Evolutionary conservation across 1,284 basidiomycete genomes (phyloP), one percentile per base, ranked within the genome.

Genomic region (Cutaneotrichosporon dermatis): DNA sequence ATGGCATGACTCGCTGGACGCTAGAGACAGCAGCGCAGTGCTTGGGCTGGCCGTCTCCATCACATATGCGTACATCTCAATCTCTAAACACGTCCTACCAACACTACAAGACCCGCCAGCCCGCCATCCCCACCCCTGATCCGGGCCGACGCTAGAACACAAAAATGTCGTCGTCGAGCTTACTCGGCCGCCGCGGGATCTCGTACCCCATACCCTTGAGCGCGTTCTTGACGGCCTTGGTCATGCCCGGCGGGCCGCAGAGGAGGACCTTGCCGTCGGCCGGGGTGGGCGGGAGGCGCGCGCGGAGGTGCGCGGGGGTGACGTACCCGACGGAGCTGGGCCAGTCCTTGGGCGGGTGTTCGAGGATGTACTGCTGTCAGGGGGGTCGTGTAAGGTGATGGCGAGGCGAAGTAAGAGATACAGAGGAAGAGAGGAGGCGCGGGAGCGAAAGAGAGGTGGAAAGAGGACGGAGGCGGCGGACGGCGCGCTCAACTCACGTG

Each of bases 181-280:
- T 95, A 82, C 89, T 92, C 76, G 46, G 46, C 11, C 46, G 46
- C 8, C 88, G 84, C 11, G 95, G 90, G 48, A 86, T 84, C 51
- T 90, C 86, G 81, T 92, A 96, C 65, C 85, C 86, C 69, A 98
- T 84, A 56, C 88, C 89, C 35, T 92, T 49, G 46, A 49, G 46
- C 4, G 34, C 13, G 11, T 13, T 33, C 90, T 97, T 96, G 92
- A 98, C 96, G 46, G 93, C 95, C 54, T 81, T 83, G 75, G 95
- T 87, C 95, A 98, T 98, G 5, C 93, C 93, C 25, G 94, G 93
- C 60, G 95, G 95, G 48, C 91, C 92, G 77, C 91, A 94, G 76
- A 94, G 83, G 61, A 94, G 82, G 57, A 93, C 80, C 77, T 92
- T 93, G 36, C 43, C 46, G 33, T 40, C 55, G 12, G 9, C 12